These are phyloP conservation scores for Yamadazyma songkhlaensis DNA, from an alignment of 1,139 yeast genomes.

Conservation along the genomic window DNA sequence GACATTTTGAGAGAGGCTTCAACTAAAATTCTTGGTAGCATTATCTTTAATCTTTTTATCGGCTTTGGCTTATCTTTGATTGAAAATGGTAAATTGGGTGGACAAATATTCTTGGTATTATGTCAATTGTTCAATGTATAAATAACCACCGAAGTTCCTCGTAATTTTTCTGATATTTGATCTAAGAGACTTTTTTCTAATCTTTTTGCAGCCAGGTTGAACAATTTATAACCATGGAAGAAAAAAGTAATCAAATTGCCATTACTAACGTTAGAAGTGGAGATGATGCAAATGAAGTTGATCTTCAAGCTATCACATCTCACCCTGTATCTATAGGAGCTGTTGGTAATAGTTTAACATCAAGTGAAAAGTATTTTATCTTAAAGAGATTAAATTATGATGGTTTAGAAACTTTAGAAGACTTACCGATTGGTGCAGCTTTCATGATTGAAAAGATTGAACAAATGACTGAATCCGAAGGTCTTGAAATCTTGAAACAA, in stretches of 20 bases:
- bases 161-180: not conserved
- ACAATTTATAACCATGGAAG: conserved; percentile 1
- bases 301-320: conserved; percentile 19
- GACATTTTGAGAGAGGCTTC: too few species aligned
- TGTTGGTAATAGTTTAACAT: conserved; percentile 21
- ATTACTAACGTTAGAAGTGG: conserved; percentile 4
- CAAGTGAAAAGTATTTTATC: conserved; percentile 25
- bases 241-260: not conserved
- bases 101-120: too few species aligned
- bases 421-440: conserved; percentile 30
- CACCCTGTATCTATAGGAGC: conserved; percentile 22
- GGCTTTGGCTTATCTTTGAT: too few species aligned
- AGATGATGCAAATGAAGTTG: conserved; percentile 16
- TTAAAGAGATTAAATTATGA: conserved; percentile 26
- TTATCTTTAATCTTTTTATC: too few species aligned
- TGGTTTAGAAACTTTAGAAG: conserved; percentile 22
- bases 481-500: conserved; percentile 38
- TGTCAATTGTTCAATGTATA: not conserved
- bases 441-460: conserved; percentile 40
- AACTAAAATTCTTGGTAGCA: too few species aligned
- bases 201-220: not conserved
- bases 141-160: not conserved
- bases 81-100: too few species aligned
- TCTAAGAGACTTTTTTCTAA: not conserved
- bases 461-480: conserved; percentile 33